Evolutionary conservation across 495 filamentous ascomycete species (phyloP).

Genomic region (Pseudoneurospora amorphoporcata): DNA sequence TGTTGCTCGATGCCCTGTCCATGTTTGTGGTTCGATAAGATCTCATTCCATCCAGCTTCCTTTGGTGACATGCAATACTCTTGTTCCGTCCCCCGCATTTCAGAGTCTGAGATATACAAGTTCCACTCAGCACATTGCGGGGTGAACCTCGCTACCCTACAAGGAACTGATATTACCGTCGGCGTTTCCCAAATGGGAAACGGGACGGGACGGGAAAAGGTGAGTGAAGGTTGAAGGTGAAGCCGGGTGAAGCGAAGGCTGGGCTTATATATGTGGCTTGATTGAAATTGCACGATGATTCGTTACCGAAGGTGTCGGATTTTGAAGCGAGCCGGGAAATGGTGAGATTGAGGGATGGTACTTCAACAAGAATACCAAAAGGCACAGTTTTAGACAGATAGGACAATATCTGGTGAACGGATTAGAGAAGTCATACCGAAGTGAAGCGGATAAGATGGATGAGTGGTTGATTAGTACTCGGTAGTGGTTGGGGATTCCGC

Average conservation of each 20-base stretch:
- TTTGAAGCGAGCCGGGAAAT: not conserved
- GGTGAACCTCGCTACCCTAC: not conserved
- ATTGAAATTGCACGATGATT: not conserved
- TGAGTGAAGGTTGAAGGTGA: not conserved
- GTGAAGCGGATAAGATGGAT: not conserved
- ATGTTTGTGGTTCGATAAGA: not conserved
- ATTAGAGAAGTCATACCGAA: not conserved
- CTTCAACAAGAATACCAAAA: not conserved
- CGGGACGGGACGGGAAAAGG: not conserved
- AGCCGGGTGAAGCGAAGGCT: not conserved
- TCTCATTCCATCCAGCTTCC: not conserved
- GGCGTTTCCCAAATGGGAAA: not conserved
- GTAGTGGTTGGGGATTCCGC: too few relatives aligned
- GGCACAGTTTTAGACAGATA: too few relatives aligned
- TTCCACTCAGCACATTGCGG: not conserved
- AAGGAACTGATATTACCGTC: not conserved
- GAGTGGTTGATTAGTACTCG: too few relatives aligned
- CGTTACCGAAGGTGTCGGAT: not conserved
- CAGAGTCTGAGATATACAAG: not conserved
- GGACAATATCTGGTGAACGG: too few relatives aligned
- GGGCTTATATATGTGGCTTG: not conserved
- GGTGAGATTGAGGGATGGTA: not conserved
- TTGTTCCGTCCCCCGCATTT: not conserved
- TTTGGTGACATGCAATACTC: not conserved
- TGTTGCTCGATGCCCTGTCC: not conserved